Base-by-base conservation (phyloP, 176 grass and related monocot species). In the Avena insularis region DNA sequence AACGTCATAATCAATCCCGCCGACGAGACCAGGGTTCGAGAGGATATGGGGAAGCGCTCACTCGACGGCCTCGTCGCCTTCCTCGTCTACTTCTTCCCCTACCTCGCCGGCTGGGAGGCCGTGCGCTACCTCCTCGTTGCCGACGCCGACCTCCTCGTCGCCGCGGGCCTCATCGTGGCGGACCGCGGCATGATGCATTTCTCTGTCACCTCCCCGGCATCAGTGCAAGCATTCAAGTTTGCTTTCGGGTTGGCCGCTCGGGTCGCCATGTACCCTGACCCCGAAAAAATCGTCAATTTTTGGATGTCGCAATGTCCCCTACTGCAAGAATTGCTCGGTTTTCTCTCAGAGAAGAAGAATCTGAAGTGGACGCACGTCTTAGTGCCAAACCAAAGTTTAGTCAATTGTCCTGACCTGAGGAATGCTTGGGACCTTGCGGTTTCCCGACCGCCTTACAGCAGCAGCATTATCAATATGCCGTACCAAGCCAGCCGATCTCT, bases 101-200 rank as follows among this genome's bases (percentile, higher is more conserved):
- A 74, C 71, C 71, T 74, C 71, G 21, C 11, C 45, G 20, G 21
- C 71, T 74, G 71, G 71, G 71, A 74, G 66, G 77, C 85, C 53
- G 19, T 63, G 29, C 67, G 85, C 4, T 87, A 81, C 68, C 78
- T 87, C 68, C 85, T 81, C 7, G 66, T 62, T 1, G 66, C 77
- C 77, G 40, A 62, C 8, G 77, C 77, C 67, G 77, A 87, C 77
- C 85, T 73, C 40, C 66, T 87, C 40, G 56, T 20, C 19, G 78
- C 85, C 20, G 66, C 45, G 19, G 16, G 68, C 19, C 14, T 36
- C 20, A 51, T 87, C 56, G 78, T 87, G 27, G 27, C 25, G 12
- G 85, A 87, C 67, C 85, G 77, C 54, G 66, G 77, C 65, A 77
- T 76, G 82, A 1, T 15, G 55, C 40, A 0, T 0, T 75, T 87